Evolutionary conservation across 164 flowering plant genomes (phyloP), one percentile per base, ranked within the genome.

Genomic region (Dillenia turbinata): DNA sequence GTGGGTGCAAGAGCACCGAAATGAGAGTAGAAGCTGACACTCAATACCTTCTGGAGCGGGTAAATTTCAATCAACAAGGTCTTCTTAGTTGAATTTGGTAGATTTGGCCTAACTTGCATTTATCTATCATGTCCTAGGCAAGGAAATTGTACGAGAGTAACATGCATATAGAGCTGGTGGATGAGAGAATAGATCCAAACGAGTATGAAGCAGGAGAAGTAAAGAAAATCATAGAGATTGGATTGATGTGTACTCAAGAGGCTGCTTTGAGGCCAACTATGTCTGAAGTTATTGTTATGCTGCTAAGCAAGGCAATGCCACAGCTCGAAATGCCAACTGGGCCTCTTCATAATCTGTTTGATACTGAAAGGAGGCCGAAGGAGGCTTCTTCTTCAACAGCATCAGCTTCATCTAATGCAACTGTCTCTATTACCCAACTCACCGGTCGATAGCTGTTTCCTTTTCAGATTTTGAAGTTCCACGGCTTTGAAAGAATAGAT

Each of bases 31-130:
- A 76, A 50, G 66, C 75, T 33, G 68, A 33, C 1, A 62, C 60
- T 56, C 77, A 76, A 14, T 78, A 71, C 70, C 87, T 85, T 40
- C 84, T 85, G 61, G 80, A 83, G 69, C 62, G 71, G 83, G 85
- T 83, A 66, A 71, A n/a, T 56, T 57, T 57, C 12, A 33, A 33
- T 33, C 7, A 4, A 7, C 40, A 33, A 33, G 40, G 40, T 47
- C 9, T 47, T 55, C 12, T 14, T 10, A 49, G 51, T 9, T 43
- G 60, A 57, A 44, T 57, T 33, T 33, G 40, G 40, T 5, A 33
- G 40, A 33, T 26, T 26, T 33, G 40, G 40, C 40, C 40, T 33
- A 5, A 16, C 12, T 19, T 2, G 15, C 44, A 33, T 33, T 33
- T 33, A 4, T 33, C 40, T 33, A 11, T 13, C 9, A 49, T 53